phyloP scores from a whole-genome alignment of 306 rosid species.

The Luffa aegyptiaca region DNA sequence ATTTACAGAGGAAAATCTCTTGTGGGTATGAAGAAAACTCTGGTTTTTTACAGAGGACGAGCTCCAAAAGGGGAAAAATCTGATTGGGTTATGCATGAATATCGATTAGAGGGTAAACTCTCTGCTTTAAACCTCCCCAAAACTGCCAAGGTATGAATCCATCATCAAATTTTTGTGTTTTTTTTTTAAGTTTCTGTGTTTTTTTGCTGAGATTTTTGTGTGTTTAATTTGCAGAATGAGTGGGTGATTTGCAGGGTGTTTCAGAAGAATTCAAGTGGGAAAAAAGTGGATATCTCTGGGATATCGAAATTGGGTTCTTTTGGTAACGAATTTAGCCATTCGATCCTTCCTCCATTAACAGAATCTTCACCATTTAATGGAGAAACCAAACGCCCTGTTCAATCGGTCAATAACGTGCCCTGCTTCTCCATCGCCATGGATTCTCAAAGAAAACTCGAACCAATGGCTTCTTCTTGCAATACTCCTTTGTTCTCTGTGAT shows the following conservation, averaged over 20 bases:
- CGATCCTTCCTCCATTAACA: slow-evolving; percentile 57
- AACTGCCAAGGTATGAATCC: slow-evolving; percentile 58
- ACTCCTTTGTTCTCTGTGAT: slow-evolving; percentile 20
- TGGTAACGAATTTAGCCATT: slow-evolving; percentile 32
- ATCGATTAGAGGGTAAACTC: slow-evolving; percentile 76
- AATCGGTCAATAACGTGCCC: slow-evolving; percentile 76
- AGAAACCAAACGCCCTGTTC: slow-evolving; percentile 27
- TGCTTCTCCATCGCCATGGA: slow-evolving; percentile 92
- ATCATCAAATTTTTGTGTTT: neutral
- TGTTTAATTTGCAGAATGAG: slow-evolving; percentile 52
- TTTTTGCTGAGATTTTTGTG: neutral
- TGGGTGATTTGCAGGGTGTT: slow-evolving; percentile 95
- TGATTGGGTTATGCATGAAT: slow-evolving; percentile 97
- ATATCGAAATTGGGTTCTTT: slow-evolving; percentile 30
- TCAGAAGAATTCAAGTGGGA: slow-evolving; percentile 65
- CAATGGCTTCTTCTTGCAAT: neutral
- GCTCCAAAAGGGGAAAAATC: slow-evolving; percentile 96
- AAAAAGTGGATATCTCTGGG: slow-evolving; percentile 62
- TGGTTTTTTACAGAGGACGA: slow-evolving; percentile 86
- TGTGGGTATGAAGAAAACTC: slow-evolving; percentile 95
- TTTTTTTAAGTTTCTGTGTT: neutral
- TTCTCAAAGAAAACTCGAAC: slow-evolving; percentile 38
- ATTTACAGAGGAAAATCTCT: slow-evolving; percentile 69
- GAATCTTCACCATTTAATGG: slow-evolving; percentile 42
- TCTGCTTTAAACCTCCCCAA: slow-evolving; percentile 72